These are phyloP conservation scores for Scedosporium boydii DNA, from an alignment of 2,329 filamentous ascomycete species.

Conservation along the genomic window DNA sequence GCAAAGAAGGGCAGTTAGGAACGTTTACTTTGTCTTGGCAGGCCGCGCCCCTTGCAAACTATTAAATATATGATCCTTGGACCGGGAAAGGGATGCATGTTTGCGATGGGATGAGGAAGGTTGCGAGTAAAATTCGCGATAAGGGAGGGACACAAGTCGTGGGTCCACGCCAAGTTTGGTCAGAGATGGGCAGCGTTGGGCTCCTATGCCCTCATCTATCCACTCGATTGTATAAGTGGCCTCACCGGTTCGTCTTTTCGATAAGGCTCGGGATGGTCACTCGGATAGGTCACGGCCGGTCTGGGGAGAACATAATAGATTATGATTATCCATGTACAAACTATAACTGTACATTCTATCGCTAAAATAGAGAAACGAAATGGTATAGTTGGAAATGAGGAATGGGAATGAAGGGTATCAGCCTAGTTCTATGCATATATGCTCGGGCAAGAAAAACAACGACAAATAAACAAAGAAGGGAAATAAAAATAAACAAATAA, in stretches of 20 bases:
- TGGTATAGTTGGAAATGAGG: not conserved
- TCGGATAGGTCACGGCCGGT: not conserved
- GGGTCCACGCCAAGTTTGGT: not conserved
- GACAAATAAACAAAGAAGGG: not conserved
- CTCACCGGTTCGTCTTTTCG: not conserved
- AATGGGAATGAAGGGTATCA: not conserved
- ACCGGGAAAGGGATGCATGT: not conserved
- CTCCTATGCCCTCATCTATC: too few relatives aligned
- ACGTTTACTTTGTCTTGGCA: not conserved
- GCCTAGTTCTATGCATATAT: slow-evolving; percentile 1
- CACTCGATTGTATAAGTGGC: not conserved
- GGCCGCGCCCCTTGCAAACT: not conserved
- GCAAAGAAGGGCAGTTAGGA: not conserved
- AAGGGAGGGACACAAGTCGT: not conserved
- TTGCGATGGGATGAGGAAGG: not conserved
- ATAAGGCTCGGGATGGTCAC: not conserved
- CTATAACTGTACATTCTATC: slow-evolving; percentile 12
- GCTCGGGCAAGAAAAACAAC: not conserved
- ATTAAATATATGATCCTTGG: not conserved
- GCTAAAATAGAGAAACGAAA: slow-evolving; percentile 7
- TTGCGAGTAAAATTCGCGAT: not conserved
- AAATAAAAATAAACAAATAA: slow-evolving; percentile 1
- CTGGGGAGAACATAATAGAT: not conserved
- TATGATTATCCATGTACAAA: slow-evolving; percentile 4
- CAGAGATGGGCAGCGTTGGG: too few relatives aligned